These are phyloP conservation scores for Zymoseptoria passerinii DNA, from an alignment of 2,329 filamentous ascomycete genomes.

Conservation along the genomic window DNA sequence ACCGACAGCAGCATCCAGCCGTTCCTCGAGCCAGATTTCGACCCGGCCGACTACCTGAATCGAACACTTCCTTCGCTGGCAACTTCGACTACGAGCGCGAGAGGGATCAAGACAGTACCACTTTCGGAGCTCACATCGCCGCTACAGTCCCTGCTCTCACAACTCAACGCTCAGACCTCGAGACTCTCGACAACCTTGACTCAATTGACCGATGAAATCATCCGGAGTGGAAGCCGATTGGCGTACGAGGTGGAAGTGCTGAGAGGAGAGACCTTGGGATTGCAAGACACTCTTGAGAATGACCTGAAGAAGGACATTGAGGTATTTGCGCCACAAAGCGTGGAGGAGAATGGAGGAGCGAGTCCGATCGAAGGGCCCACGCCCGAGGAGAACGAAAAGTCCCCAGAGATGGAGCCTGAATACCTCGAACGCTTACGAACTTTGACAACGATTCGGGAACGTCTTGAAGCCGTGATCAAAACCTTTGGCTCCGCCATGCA, in stretches of 20 bases:
- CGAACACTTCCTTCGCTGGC: constrained; percentile 61
- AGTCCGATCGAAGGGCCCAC: background rate
- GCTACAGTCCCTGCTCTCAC: constrained; percentile 75
- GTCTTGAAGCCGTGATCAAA: constrained; percentile 83
- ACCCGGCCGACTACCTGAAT: constrained; percentile 80
- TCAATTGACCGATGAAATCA: constrained; percentile 86
- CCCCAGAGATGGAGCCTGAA: constrained; percentile 39
- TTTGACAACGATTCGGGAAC: constrained; percentile 68
- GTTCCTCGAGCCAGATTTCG: constrained; percentile 70
- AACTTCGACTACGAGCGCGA: constrained; percentile 36
- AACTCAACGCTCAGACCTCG: constrained; percentile 81
- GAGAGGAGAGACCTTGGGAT: constrained; percentile 74
- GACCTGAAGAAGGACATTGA: constrained; percentile 62
- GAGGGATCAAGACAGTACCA: constrained; percentile 40
- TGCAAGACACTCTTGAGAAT: constrained; percentile 70
- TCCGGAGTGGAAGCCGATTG: constrained; percentile 76
- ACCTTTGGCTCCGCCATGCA: constrained; percentile 94
- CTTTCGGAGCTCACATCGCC: constrained; percentile 71
- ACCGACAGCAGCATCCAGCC: constrained; percentile 64
- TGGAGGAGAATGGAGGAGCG: background rate
- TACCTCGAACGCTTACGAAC: constrained; percentile 75
- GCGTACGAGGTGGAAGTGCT: constrained; percentile 93
- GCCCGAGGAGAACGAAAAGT: constrained; percentile 30
- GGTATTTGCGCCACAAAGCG: constrained; percentile 50
- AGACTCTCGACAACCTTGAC: constrained; percentile 74